A percentile compares a stretch with the other conserved stretches of the same genome.
phyloP scores from a whole-genome alignment of 371 early-diverging fungal genomes.

The Lichtheimia ramosa region DNA sequence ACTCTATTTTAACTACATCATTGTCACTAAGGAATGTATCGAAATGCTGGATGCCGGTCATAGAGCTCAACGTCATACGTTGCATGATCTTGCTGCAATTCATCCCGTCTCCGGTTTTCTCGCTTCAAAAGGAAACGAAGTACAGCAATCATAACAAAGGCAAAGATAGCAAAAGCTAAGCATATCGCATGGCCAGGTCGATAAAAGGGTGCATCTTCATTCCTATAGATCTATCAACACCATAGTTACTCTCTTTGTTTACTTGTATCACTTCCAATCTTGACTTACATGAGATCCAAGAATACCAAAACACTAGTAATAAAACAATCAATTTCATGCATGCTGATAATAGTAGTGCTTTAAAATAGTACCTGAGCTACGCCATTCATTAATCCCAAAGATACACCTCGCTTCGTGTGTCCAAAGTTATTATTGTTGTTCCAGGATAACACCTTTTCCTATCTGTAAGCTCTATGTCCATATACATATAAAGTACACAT shows the following conservation, averaged over 20 bases:
- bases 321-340: slow-evolving; percentile 12
- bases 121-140: slow-evolving; percentile 42
- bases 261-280: not conserved
- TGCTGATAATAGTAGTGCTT: slow-evolving; percentile 1
- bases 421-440: slow-evolving; percentile 40
- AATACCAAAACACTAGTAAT: not conserved
- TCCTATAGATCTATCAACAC: slow-evolving; percentile 63
- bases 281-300: not conserved
- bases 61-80: not conserved
- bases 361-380: slow-evolving; percentile 27
- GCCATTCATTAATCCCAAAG: slow-evolving; percentile 34
- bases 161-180: slow-evolving; percentile 40
- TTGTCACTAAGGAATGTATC: slow-evolving; percentile 2
- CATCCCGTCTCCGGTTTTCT: slow-evolving; percentile 9
- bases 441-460: slow-evolving; percentile 26
- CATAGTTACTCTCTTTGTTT: not conserved
- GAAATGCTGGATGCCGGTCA: slow-evolving; percentile 10
- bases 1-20: no score
- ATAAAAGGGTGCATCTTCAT: slow-evolving; percentile 59
- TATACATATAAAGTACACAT: not conserved
- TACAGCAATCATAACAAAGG: slow-evolving; percentile 32
- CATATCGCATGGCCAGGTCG: slow-evolving; percentile 47
- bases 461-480: no score
- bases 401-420: slow-evolving; percentile 41
- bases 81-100: not conserved